phyloP scores from a whole-genome alignment of 129 eudicot genomes.

The Helichrysum umbraculigerum region DNA sequence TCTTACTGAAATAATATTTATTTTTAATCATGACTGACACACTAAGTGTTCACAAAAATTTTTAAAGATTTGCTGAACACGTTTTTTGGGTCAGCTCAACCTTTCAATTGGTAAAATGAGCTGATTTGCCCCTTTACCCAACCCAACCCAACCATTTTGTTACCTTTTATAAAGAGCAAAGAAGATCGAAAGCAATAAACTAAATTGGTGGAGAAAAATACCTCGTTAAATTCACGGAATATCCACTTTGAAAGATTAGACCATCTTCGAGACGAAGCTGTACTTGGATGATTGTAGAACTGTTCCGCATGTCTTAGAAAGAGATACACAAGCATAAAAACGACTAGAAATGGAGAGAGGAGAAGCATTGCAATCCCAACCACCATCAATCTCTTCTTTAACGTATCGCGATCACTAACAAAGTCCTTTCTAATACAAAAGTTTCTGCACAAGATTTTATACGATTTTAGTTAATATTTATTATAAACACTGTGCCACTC shows the following conservation, averaged over 20 bases:
- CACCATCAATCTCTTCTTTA: conserved; percentile 75
- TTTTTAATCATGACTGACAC: neutral
- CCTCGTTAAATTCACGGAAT: conserved; percentile 96
- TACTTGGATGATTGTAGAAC: conserved; percentile 88
- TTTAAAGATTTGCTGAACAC: neutral
- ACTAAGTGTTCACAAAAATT: neutral
- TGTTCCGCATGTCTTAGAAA: conserved; percentile 97
- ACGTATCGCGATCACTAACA: conserved; percentile 56
- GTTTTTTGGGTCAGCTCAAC: neutral
- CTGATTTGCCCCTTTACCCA: neutral
- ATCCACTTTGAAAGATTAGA: conserved; percentile 98
- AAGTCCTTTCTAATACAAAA: conserved; percentile 74
- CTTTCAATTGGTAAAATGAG: neutral
- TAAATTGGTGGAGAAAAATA: conserved; percentile 13
- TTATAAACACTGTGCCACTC: neutral
- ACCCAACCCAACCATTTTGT: neutral
- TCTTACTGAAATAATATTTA: too few species aligned
- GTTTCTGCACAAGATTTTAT: conserved; percentile 57
- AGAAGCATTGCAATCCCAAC: conserved; percentile 87
- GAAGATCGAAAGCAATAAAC: neutral
- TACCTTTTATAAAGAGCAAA: neutral
- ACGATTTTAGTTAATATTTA: neutral
- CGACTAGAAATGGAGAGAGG: conserved; percentile 87
- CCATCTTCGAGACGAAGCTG: conserved; percentile 95
- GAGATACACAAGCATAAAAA: conserved; percentile 91